These are phyloP conservation scores for Rhodotorula sp. DNA, from an alignment of 1,284 basidiomycete species.

Conservation along the genomic window DNA sequence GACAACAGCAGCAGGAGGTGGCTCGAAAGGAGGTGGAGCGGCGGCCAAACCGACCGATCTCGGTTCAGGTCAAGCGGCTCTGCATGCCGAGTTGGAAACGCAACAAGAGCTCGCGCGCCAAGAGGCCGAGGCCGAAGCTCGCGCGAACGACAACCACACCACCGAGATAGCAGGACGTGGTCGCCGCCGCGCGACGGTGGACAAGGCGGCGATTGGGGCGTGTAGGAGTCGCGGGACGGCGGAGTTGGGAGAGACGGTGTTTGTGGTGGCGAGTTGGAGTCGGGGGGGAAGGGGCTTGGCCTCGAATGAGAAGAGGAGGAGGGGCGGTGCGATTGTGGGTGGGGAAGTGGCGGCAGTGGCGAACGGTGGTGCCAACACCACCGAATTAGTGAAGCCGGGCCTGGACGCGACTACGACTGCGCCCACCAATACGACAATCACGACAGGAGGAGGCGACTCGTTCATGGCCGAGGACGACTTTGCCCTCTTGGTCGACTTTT, in stretches of 20 bases:
- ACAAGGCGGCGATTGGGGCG: constrained; percentile 14
- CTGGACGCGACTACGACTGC: background rate
- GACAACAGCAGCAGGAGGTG: background rate
- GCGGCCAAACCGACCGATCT: background rate
- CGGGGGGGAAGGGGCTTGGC: background rate
- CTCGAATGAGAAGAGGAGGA: background rate
- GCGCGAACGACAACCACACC: background rate
- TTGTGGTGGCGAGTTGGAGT: constrained; percentile 21
- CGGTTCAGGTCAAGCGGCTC: background rate
- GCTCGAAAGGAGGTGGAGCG: background rate
- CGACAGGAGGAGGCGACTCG: background rate
- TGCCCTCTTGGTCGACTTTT: constrained; percentile 22
- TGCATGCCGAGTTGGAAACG: background rate
- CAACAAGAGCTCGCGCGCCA: background rate
- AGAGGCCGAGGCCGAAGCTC: background rate
- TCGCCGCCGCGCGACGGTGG: background rate
- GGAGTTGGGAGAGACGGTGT: constrained; percentile 22
- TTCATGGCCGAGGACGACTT: constrained; percentile 20
- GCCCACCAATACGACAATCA: background rate
- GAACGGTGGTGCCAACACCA: background rate
- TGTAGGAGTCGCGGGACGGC: constrained; percentile 3
- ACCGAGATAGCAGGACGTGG: background rate
- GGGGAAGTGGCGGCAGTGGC: background rate
- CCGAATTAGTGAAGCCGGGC: background rate
- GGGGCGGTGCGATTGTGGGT: background rate